phyloP scores from a whole-genome alignment of 352 stramenopile genomes.

The Thalassiosira allenii region DNA sequence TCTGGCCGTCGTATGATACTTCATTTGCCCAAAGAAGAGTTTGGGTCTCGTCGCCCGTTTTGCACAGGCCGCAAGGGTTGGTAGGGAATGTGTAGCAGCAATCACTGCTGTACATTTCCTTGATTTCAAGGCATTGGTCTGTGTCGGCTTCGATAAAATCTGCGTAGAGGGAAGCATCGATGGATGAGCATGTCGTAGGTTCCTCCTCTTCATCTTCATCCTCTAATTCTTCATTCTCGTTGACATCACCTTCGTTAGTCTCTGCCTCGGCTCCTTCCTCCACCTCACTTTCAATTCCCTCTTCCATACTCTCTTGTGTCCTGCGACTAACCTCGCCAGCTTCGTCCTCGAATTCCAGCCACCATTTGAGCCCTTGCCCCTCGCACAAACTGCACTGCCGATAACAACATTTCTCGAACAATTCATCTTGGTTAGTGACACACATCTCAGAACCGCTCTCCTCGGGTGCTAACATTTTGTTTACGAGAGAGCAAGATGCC shows the following conservation, averaged over 20 bases:
- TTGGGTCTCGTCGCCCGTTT: slow-evolving; percentile 30
- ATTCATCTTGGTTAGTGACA: slow-evolving; percentile 48
- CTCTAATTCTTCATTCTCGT: slow-evolving; percentile 3
- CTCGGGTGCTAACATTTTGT: slow-evolving; percentile 64
- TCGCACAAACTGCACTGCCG: slow-evolving; percentile 59
- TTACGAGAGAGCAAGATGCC: slow-evolving; percentile 43
- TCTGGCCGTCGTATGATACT: slow-evolving; percentile 50
- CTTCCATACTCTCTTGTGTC: slow-evolving; percentile 16
- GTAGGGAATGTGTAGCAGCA: slow-evolving; percentile 65
- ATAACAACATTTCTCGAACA: slow-evolving; percentile 68
- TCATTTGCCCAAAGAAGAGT: slow-evolving; percentile 54
- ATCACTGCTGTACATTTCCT: slow-evolving; percentile 39
- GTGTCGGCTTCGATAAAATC: slow-evolving; percentile 58
- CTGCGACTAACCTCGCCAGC: background rate
- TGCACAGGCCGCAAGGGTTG: slow-evolving; percentile 50
- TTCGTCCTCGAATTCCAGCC: slow-evolving; percentile 63
- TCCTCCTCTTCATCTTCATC: slow-evolving; percentile 26
- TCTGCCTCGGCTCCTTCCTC: slow-evolving; percentile 1
- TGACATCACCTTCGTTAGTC: background rate
- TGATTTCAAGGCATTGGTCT: slow-evolving; percentile 59
- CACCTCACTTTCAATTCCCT: slow-evolving; percentile 11
- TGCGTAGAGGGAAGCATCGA: slow-evolving; percentile 63
- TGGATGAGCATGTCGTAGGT: slow-evolving; percentile 53
- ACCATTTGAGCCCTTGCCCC: slow-evolving; percentile 65
- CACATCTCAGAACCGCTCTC: slow-evolving; percentile 50